Percentiles rank a stretch among this genome's conserved stretches.
Evolutionary conservation across 208 protist genomes (phyloP).

Genomic region (Phytomonas sp.): DNA sequence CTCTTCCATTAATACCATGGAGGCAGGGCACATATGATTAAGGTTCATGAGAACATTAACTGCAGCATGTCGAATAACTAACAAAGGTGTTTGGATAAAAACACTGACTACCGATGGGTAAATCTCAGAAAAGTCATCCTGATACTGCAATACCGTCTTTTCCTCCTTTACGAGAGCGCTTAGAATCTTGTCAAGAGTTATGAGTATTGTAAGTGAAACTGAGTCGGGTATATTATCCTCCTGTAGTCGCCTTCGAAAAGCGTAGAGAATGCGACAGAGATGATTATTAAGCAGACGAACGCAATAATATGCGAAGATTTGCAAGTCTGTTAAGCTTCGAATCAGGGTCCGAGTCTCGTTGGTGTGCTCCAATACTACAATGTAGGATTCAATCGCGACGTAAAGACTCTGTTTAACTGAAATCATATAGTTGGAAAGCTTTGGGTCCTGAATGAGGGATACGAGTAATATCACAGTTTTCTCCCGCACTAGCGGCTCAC

Average conservation of each 20-base stretch:
- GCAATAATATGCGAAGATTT: conserved; percentile 71
- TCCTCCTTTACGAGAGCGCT: conserved; percentile 47
- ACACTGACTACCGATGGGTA: conserved; percentile 55
- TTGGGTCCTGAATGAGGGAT: conserved; percentile 61
- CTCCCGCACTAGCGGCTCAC: conserved; percentile 54
- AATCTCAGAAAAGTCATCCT: conserved; percentile 77
- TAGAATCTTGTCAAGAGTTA: conserved; percentile 69
- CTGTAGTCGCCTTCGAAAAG: conserved; percentile 53
- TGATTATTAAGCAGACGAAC: conserved; percentile 59
- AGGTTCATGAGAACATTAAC: conserved; percentile 75
- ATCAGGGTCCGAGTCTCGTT: conserved; percentile 60
- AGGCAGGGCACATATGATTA: conserved; percentile 54
- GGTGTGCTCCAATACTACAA: conserved; percentile 82
- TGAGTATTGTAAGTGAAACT: conserved; percentile 64
- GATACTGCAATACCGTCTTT: conserved; percentile 57
- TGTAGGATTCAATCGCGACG: conserved; percentile 72
- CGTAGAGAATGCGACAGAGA: conserved; percentile 79
- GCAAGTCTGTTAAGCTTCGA: conserved; percentile 74
- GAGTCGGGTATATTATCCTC: conserved; percentile 55
- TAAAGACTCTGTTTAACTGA: conserved; percentile 67
- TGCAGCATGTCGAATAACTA: conserved; percentile 60
- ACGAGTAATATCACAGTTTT: conserved; percentile 79
- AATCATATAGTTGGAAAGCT: conserved; percentile 32
- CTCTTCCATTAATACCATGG: conserved; percentile 24
- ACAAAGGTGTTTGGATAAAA: conserved; percentile 57